phyloP scores from a whole-genome alignment of 129 eudicot species.

The Lonicera japonica region DNA sequence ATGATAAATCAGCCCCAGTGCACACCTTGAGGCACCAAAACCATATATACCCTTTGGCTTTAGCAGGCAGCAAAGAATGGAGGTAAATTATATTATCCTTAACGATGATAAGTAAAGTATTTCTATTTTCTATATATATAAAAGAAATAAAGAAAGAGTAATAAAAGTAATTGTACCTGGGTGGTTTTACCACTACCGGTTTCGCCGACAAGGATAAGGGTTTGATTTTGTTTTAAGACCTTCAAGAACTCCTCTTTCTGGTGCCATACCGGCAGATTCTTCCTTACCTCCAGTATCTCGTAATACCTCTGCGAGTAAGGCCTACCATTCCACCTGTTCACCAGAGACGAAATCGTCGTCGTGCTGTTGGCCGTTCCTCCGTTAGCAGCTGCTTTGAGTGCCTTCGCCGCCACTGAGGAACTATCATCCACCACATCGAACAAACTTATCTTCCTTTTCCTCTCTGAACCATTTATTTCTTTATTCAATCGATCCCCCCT shows the following conservation, averaged over 20 bases:
- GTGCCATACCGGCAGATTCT: constrained; percentile 88
- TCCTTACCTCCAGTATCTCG: constrained; percentile 84
- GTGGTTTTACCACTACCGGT: constrained; percentile 99
- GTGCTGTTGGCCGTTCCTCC: constrained; percentile 23
- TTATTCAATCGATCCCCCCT: no score
- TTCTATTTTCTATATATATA: no score
- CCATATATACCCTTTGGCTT: no score
- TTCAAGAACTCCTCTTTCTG: constrained; percentile 85
- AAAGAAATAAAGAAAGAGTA: neutral
- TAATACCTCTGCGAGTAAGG: constrained; percentile 54
- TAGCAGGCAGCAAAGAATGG: neutral
- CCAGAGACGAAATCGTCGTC: constrained; percentile 18
- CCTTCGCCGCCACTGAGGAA: constrained; percentile 33
- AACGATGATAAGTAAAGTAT: neutral
- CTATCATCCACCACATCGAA: constrained; percentile 76
- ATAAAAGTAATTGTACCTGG: constrained; percentile 85
- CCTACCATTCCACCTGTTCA: constrained; percentile 73
- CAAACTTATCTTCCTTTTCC: constrained; percentile 84
- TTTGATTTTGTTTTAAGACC: constrained; percentile 61
- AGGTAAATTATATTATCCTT: no score
- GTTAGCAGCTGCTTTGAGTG: constrained; percentile 33
- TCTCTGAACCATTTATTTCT: constrained; percentile 69
- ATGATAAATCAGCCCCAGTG: no score
- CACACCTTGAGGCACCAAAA: neutral
- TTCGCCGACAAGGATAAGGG: constrained; percentile 80